Evolutionary conservation across 306 rosid species (phyloP), one percentile per base, ranked within the genome.

Genomic region (Malus sieversii): DNA sequence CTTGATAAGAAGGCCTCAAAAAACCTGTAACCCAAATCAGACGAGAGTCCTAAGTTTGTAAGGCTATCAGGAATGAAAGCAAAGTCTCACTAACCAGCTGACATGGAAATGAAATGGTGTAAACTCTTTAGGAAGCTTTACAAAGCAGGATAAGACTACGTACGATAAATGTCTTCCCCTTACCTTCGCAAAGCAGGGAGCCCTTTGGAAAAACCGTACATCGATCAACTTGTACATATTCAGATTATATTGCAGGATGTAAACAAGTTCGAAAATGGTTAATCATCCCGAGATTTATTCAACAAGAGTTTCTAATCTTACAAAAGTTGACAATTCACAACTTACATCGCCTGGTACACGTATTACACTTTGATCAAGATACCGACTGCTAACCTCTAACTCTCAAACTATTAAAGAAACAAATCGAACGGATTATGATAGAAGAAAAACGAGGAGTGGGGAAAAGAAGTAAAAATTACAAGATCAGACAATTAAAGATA

Each of bases 321-420:
- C 58, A 76, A 22, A 67, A 13, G 27, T 30, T 19, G 48, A 4
- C 35, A 33, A 46, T 20, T 73, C 77, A 74, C 66, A 74, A 11
- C 68, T 69, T 66, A 30, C 61, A 66, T 66, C 30, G 48, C 20
- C 69, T 66, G 61, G 22, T 46, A 74, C 83, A 25, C 42, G 48
- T 25, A 62, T 2, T 60, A 35, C 53, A 42, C 73, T 30, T 48
- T 19, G 10, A 81, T 32, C 57, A 81, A 81, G 75, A 79, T 38
- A 72, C 14, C 15, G 38, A 66, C 62, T 48, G 66, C 79, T 42
- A 79, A 57, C 25, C 45, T 71, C 75, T 81, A 76, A 71, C 55
- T 63, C 84, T 55, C 74, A 46, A 55, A 55, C 84, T 63, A 62
- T 7, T 35, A 25, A 38, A 23, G 72, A 18, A 58, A 69, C 32